These are phyloP conservation scores for Castanea crenata DNA, from an alignment of 306 rosid genomes.

Conservation along the genomic window DNA sequence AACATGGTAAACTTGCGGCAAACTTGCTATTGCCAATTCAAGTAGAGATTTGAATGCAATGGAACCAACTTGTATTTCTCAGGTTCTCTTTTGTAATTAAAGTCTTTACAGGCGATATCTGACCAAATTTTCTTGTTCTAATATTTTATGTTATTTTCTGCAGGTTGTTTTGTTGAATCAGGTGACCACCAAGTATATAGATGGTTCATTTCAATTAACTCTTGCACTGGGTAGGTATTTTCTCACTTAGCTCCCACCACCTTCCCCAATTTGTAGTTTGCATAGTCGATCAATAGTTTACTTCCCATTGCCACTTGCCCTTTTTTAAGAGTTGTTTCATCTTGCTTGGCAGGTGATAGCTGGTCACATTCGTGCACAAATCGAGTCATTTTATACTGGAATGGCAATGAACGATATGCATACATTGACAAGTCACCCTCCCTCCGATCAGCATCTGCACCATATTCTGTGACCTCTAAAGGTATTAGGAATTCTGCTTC, in stretches of 20 bases:
- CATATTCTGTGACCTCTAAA: slow-evolving; percentile 62
- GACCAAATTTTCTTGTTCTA: neutral
- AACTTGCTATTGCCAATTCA: neutral
- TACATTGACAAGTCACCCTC: slow-evolving; percentile 83
- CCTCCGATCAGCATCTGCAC: slow-evolving; percentile 65
- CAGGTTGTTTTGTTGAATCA: slow-evolving; percentile 93
- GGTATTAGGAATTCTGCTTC: slow-evolving; percentile 69
- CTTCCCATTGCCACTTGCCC: neutral
- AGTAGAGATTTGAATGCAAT: neutral
- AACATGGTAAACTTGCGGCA: neutral
- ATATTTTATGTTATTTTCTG: slow-evolving; percentile 6
- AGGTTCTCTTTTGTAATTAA: neutral
- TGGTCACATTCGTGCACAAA: slow-evolving; percentile 96
- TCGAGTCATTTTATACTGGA: slow-evolving; percentile 78
- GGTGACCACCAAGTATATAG: slow-evolving; percentile 70
- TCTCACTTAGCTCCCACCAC: slow-evolving; percentile 17
- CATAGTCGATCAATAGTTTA: neutral
- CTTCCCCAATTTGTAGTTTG: slow-evolving; percentile 1
- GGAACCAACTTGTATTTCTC: neutral
- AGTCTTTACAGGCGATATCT: neutral
- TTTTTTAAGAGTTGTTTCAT: slow-evolving; percentile 20
- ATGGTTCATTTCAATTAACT: slow-evolving; percentile 84
- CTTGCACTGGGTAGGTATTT: slow-evolving; percentile 74
- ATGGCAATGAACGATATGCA: slow-evolving; percentile 63
- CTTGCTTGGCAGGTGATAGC: slow-evolving; percentile 70